Percentiles rank a stretch among this genome's conserved stretches.
These are phyloP conservation scores for Geoglossum cookeanum DNA, from an alignment of 2,329 filamentous ascomycete species.

Conservation along the genomic window DNA sequence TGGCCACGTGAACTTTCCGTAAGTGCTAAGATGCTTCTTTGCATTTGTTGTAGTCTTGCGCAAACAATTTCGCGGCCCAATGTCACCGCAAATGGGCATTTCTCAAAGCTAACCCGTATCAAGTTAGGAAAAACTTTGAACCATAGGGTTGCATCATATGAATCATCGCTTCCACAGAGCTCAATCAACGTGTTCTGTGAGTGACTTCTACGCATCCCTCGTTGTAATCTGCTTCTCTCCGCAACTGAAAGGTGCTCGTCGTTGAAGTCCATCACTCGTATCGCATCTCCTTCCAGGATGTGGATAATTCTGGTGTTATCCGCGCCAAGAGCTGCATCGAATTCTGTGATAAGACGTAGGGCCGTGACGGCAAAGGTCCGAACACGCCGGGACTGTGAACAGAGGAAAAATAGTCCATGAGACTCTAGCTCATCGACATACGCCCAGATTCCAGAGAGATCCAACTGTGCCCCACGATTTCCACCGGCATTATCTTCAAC, in stretches of 20 bases:
- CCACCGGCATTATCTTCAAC: slow-evolving; percentile 44
- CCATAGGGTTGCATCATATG: slow-evolving; percentile 89
- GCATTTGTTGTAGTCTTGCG: slow-evolving; percentile 82
- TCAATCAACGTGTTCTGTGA: slow-evolving; percentile 76
- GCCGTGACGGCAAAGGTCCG: slow-evolving; percentile 84
- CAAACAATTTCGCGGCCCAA: slow-evolving; percentile 84
- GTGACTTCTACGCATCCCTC: slow-evolving; percentile 70
- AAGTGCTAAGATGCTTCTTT: slow-evolving; percentile 59
- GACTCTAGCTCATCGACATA: slow-evolving; percentile 95
- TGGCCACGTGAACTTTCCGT: slow-evolving; percentile 47
- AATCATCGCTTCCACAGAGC: slow-evolving; percentile 84
- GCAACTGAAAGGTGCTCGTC: slow-evolving; percentile 81
- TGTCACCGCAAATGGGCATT: slow-evolving; percentile 78
- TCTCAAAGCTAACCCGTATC: slow-evolving; percentile 74
- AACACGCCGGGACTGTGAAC: slow-evolving; percentile 82
- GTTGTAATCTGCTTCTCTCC: slow-evolving; percentile 77
- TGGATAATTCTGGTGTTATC: slow-evolving; percentile 67
- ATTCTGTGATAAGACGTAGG: slow-evolving; percentile 77
- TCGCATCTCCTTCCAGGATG: slow-evolving; percentile 77
- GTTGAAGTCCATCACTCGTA: slow-evolving; percentile 77
- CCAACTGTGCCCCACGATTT: slow-evolving; percentile 56
- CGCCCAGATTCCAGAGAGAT: slow-evolving; percentile 72
- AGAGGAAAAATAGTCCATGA: slow-evolving; percentile 90
- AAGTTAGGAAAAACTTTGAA: slow-evolving; percentile 96
- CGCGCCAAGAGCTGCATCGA: slow-evolving; percentile 74